Base-by-base conservation (phyloP, 2,329 filamentous ascomycete species). In the Exophiala spinifera region DNA sequence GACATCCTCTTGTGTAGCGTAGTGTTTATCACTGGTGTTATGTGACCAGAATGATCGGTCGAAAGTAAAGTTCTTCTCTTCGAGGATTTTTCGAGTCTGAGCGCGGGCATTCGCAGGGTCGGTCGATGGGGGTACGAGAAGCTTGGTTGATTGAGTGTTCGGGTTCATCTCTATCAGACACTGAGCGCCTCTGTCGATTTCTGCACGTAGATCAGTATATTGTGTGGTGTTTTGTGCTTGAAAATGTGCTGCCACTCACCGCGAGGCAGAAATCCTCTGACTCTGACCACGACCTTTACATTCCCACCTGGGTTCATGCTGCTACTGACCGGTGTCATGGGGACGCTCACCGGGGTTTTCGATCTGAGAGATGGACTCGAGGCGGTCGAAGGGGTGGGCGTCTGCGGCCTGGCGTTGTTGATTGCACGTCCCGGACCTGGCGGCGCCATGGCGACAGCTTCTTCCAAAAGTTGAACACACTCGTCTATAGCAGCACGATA, bases 1-100 rank as follows among this genome's bases (percentile, higher is more conserved):
- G 52, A 99, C 87, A 66, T 96, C 89, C 65, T 91, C 89, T 70
- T 99, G 94, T 57, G 87, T 82, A 3, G 94, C 91, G 69, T 96
- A 99, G 73, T 96, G 89, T 28, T 83, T 76, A 67, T 96, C 91
- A 21, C 77, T 71, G 52, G 80, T 80, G 69, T 92, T 77, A 72
- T 96, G 91, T 56, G 92, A 97, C 91, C 94, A 99, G 74, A 97
- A 99, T 0, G 91, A 97, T 69, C 91, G 95, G 76, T 99, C 94
- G 69, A 99, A 99, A 1, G 89, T 91, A 67, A 99, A 99, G 0
- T 79, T 82, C 74, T 95, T 96, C 68, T 96, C 89, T 67, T 96
- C 91, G 51, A 88, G 76, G 6, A 87, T 77, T 70, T 87, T 92
- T 59, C 89, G 84, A 36, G 83, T 81, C 70, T 85, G 86, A 2